Base-by-base conservation (phyloP, 768 basidiomycete genomes). In the Lyophyllum atratum region DNA sequence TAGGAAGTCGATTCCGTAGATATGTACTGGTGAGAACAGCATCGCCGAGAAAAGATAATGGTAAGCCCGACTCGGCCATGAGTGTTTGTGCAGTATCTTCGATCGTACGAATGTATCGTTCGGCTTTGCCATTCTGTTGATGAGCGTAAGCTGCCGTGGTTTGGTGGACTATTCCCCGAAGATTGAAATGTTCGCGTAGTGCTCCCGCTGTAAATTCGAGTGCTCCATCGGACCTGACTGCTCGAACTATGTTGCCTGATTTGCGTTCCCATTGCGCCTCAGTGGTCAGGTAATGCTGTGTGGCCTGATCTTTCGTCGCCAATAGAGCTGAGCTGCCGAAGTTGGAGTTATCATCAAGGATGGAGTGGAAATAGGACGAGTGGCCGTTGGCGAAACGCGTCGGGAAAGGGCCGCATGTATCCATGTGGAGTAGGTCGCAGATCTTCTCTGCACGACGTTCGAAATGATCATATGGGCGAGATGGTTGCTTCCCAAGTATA, bases 81-180 rank as follows among this genome's bases (percentile, higher is more conserved):
- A 73, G 49, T 0, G 66, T 48, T n/a, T 63, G 61, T 2, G 61
- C 62, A 10, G 59, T 47, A n/a, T n/a, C n/a, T n/a, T n/a, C n/a
- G n/a, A n/a, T n/a, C n/a, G 15, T n/a, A n/a, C n/a, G n/a, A n/a
- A 75, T 67, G 37, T 66, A 69, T 0, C 65, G 56, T 43, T 76
- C 70, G 4, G 60, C 66, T 33, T 68, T 69, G 0, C 73, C 67
- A 59, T 74, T 74, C 60, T 74, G 71, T 6, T 66, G 62, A 44
- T 74, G 71, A 0, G 70, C 64, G 59, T 73, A 72, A 0, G 72
- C 66, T 0, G 59, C 66, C 5, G 68, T 64, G 0, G 62, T 12
- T 31, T 72, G 68, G 0, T 45, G 44, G 3, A 11, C 15, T 4
- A 45, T 45, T 2, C 44, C 44, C 2, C 14, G 22, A 0, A 42